Base-by-base conservation (phyloP, 1,284 basidiomycete genomes). In the Pseudozyma flocculosa region DNA sequence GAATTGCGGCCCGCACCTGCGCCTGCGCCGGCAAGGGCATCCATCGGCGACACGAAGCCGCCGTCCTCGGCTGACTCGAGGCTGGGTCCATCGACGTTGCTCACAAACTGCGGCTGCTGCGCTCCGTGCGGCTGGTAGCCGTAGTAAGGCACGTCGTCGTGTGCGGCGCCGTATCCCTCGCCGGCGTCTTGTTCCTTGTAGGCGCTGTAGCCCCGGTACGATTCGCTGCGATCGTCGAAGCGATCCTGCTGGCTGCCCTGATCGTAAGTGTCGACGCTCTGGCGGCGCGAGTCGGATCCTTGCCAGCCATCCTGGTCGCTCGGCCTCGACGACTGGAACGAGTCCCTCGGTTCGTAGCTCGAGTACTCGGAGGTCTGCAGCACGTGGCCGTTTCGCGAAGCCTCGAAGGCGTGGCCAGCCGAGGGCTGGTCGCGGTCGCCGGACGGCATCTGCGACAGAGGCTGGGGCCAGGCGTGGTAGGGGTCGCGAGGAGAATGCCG, bases 41-140 rank as follows among this genome's bases (percentile, higher is more conserved):
- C 88, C 88, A 93, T 92, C 9, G 90, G 82, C n/a, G 89, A 92
- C 40, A 92, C 83, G 66, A 94, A 90, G 1, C 79, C 75, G 38
- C 78, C 72, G 9, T 80, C 77, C 11, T 72, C 73, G 17, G 40
- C 58, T 2, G 37, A 54, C 22, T 55, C 58, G 15, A 66, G 51
- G n/a, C 56, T 52, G 11, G 52, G 60, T 21, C 47, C 54, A 9
- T 51, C 56, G 54, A 78, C 64, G 34, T 81, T 81, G 70, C 61
- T 64, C 47, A 70, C 50, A 45, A 73, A 73, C 32, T 69, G 62
- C 10, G 69, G 63, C 51, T 65, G 50, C 39, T 63, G 54, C 3
- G 68, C 62, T n/a, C 69, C 67, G 32, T 72, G 66, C 34, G 62
- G 54, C 24, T 72, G 57, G 46, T 73, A 73, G 47, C 69, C 71